Conservation (phyloP, 139 green algal species). For the Micractinium conductrix region DNA sequence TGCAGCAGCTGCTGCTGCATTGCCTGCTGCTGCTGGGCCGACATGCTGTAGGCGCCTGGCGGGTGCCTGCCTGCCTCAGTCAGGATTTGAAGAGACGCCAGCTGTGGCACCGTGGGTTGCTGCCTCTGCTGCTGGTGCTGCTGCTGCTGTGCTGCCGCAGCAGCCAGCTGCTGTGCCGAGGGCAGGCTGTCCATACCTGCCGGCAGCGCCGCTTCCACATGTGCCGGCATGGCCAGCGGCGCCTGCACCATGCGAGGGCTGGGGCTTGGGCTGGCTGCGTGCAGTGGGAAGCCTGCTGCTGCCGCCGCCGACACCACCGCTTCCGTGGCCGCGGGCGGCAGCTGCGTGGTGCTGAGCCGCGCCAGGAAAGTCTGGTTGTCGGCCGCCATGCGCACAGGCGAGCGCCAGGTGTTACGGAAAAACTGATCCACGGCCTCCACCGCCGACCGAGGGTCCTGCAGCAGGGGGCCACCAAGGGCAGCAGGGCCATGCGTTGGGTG, state of each 20-base stretch:
- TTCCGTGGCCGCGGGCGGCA: conserved; percentile 18
- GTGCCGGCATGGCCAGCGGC: background rate
- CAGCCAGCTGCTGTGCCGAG: background rate
- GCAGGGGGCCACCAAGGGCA: too few species aligned
- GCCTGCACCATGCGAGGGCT: background rate
- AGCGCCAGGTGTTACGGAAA: conserved; percentile 51
- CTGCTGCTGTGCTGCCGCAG: conserved; percentile 1
- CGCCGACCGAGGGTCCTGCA: conserved; percentile 36
- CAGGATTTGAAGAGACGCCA: conserved; percentile 9
- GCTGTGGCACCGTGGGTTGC: background rate
- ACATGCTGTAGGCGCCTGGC: background rate
- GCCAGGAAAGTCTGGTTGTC: conserved; percentile 47
- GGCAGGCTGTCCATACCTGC: background rate
- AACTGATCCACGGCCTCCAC: conserved; percentile 39
- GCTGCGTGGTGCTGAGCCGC: conserved; percentile 27
- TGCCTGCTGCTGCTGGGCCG: background rate
- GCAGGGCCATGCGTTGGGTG: too few species aligned
- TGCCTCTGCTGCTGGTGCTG: conserved; percentile 15
- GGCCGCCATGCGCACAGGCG: conserved; percentile 34
- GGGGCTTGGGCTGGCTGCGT: background rate
- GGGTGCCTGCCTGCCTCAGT: background rate
- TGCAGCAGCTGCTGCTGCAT: background rate
- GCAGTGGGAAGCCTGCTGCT: conserved; percentile 15
- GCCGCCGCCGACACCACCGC: conserved; percentile 3
- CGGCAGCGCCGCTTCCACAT: background rate